A percentile compares a stretch with the other conserved stretches of the same genome.
phyloP scores from a whole-genome alignment of 169 alveolate species.

The Plasmodium gaboni region DNA sequence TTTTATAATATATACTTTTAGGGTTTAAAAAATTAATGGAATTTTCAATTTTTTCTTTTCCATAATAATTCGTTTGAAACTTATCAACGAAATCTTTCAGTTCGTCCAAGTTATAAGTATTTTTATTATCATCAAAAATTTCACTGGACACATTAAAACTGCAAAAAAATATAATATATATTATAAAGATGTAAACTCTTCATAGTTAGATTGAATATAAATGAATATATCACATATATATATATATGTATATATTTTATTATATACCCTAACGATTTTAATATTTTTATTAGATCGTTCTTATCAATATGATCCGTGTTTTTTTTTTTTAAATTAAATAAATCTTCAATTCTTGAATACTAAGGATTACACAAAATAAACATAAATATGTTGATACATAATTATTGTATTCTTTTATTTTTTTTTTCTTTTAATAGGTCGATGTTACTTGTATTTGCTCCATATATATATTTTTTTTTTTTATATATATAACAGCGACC shows the following conservation, averaged over 20 bases:
- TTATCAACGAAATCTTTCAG: slow-evolving; percentile 37
- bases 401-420: background rate
- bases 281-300: slow-evolving; percentile 60
- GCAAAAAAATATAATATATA: background rate
- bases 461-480: no score
- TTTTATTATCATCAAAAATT: slow-evolving; percentile 55
- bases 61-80: slow-evolving; percentile 44
- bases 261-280: slow-evolving; percentile 57
- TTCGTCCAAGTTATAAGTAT: slow-evolving; percentile 49
- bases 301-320: slow-evolving; percentile 42
- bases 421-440: slow-evolving; percentile 8
- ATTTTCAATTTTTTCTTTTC: slow-evolving; percentile 45
- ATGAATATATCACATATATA: background rate
- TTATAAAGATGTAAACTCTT: background rate
- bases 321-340: slow-evolving; percentile 63
- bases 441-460: no score
- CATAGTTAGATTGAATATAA: background rate
- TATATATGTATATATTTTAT: slow-evolving; percentile 2
- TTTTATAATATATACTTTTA: background rate
- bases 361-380: slow-evolving; percentile 6
- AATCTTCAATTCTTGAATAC: slow-evolving; percentile 49
- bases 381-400: background rate
- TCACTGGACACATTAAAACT: slow-evolving; percentile 51
- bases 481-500: no score
- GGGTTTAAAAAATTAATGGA: slow-evolving; percentile 51